A percentile compares a stretch with the other conserved stretches of the same genome.
These are phyloP conservation scores for Psilocybe azurescens DNA, from an alignment of 768 basidiomycete genomes.

Conservation along the genomic window DNA sequence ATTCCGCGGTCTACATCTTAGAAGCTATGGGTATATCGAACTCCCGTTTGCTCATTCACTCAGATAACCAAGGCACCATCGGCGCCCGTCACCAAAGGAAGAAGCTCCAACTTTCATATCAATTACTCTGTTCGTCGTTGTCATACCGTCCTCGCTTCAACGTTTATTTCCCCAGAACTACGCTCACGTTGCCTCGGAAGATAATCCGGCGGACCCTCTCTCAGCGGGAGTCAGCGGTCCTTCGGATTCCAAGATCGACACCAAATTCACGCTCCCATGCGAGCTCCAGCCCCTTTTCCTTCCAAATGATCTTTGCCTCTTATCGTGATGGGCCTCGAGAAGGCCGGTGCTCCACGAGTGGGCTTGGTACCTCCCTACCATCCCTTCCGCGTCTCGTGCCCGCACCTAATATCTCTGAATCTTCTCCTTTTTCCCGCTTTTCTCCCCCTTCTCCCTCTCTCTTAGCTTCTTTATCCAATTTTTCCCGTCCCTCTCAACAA, in stretches of 20 bases:
- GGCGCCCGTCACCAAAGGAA: not conserved
- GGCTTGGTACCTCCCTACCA: no score
- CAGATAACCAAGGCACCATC: not conserved
- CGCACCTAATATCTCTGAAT: no score
- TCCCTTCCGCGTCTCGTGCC: no score
- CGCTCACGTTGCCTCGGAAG: not conserved
- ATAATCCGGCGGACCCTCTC: not conserved
- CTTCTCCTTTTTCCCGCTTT: no score
- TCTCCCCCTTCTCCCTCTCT: no score
- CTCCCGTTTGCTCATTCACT: not conserved
- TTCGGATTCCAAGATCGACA: not conserved
- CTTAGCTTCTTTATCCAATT: no score
- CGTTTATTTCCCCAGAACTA: not conserved
- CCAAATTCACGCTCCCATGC: no score
- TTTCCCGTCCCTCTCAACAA: no score
- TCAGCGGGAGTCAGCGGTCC: not conserved
- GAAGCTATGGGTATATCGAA: not conserved
- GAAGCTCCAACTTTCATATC: not conserved
- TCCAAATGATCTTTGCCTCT: no score
- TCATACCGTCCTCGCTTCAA: not conserved
- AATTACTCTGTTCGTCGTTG: not conserved
- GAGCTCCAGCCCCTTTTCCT: not conserved
- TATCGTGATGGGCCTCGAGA: no score
- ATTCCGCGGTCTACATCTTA: not conserved
- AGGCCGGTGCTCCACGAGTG: no score